phyloP scores from a whole-genome alignment of 208 protist genomes.

The Naegleria lovaniensis region DNA sequence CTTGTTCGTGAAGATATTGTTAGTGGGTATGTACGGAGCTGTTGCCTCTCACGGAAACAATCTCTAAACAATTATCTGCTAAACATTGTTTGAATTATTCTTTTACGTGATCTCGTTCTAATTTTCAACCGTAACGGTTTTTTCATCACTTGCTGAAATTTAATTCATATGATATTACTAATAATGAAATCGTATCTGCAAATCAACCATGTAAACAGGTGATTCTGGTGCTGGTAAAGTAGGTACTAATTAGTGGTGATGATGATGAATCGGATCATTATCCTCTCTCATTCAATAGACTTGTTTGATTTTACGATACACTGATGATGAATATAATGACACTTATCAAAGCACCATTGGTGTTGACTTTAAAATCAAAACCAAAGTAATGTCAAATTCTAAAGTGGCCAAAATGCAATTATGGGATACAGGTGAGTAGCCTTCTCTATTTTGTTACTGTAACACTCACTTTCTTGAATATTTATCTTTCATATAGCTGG shows the following conservation, averaged over 20 bases:
- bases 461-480: no score
- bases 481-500: neutral
- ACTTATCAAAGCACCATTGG: neutral
- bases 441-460: no score
- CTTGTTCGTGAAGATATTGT: neutral
- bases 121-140: no score
- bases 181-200: no score
- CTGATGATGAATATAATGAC: conserved; percentile 11
- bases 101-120: no score
- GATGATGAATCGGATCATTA: neutral
- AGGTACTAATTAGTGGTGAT: neutral
- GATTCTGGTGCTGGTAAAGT: neutral
- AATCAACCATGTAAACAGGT: no score
- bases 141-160: no score
- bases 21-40: neutral
- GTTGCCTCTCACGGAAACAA: neutral
- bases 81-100: no score
- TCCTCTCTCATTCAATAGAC: neutral
- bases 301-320: conserved; percentile 6
- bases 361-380: conserved; percentile 16
- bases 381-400: neutral
- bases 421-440: conserved; percentile 9
- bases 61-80: no score
- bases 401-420: neutral
- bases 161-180: no score